Evolutionary conservation across 805 yeast genomes (phyloP).

Genomic region (Barnettozyma botsteinii): DNA sequence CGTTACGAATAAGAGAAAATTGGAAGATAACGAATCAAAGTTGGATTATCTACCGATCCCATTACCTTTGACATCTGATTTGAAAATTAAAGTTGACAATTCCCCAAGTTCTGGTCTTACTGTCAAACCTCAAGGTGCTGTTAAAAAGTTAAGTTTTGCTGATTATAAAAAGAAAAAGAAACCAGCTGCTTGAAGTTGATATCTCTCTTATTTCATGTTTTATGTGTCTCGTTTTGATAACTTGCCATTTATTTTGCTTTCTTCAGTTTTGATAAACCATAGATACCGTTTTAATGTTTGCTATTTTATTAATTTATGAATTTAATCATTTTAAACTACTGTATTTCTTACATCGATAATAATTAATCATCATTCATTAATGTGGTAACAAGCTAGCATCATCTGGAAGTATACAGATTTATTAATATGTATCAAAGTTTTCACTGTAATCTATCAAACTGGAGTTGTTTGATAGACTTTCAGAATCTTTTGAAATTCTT

Average conservation of each 20-base stretch:
- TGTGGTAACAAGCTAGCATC: too few species aligned
- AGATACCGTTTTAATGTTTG: too few species aligned
- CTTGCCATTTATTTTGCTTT: not conserved
- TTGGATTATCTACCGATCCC: slow-evolving; percentile 25
- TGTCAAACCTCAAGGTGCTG: slow-evolving; percentile 20
- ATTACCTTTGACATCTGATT: slow-evolving; percentile 29
- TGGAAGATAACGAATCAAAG: slow-evolving; percentile 9
- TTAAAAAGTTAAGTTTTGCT: slow-evolving; percentile 65
- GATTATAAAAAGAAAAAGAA: slow-evolving; percentile 60
- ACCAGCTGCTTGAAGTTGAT: slow-evolving; percentile 7
- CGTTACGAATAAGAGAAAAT: slow-evolving; percentile 13
- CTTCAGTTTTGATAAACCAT: too few species aligned
- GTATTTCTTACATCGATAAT: not conserved
- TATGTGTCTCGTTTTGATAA: too few species aligned
- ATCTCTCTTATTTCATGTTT: too few species aligned
- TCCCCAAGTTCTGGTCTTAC: not conserved
- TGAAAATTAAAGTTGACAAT: slow-evolving; percentile 68
- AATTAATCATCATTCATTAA: too few species aligned
- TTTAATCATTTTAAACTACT: too few species aligned
- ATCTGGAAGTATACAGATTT: too few species aligned
- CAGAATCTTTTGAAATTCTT: slow-evolving; percentile 2
- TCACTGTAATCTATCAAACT: slow-evolving; percentile 7
- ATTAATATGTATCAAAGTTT: slow-evolving; percentile 8
- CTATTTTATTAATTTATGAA: too few species aligned
- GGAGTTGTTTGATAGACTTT: not conserved